A percentile compares a stretch with the other conserved stretches of the same genome.
These are phyloP conservation scores for Platanthera guangdongensis DNA, from an alignment of 106 monocot genomes.

Conservation along the genomic window DNA sequence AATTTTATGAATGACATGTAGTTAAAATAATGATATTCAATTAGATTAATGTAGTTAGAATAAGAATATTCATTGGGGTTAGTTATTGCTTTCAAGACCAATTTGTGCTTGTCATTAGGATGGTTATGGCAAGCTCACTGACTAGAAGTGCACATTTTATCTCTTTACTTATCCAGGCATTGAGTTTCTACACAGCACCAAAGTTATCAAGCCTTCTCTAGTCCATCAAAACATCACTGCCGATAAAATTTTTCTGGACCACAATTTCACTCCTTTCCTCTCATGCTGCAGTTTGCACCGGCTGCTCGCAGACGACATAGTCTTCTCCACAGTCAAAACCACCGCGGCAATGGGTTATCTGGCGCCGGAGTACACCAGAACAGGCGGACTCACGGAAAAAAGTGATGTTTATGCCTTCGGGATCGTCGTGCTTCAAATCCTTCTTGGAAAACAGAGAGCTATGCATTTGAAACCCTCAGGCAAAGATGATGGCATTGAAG, in stretches of 20 bases:
- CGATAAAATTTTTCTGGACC: slow-evolving; percentile 51
- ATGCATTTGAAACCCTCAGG: slow-evolving; percentile 22
- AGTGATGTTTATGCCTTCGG: slow-evolving; percentile 76
- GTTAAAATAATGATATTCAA: too few species aligned
- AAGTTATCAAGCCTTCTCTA: slow-evolving; percentile 36
- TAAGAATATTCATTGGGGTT: too few species aligned
- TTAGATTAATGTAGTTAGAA: too few species aligned
- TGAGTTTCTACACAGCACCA: slow-evolving; percentile 50
- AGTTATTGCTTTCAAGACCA: too few species aligned
- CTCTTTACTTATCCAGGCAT: slow-evolving; percentile 31
- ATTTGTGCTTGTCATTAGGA: too few species aligned
- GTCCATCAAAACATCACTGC: slow-evolving; percentile 67
- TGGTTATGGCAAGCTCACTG: too few species aligned
- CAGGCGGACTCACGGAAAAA: slow-evolving; percentile 63
- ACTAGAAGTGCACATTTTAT: neutral
- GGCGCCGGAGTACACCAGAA: slow-evolving; percentile 41
- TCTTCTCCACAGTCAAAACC: slow-evolving; percentile 67
- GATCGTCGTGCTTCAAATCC: slow-evolving; percentile 51
- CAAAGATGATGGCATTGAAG: slow-evolving; percentile 46
- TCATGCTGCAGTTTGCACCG: slow-evolving; percentile 55
- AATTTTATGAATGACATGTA: too few species aligned
- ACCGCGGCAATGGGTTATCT: slow-evolving; percentile 58
- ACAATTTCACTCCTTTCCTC: slow-evolving; percentile 41
- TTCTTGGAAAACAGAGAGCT: slow-evolving; percentile 43
- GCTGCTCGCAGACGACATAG: slow-evolving; percentile 58